Evolutionary conservation across 2,329 filamentous ascomycete species (phyloP), one percentile per base, ranked within the genome.

Genomic region (Emergomyces pasteurianus): DNA sequence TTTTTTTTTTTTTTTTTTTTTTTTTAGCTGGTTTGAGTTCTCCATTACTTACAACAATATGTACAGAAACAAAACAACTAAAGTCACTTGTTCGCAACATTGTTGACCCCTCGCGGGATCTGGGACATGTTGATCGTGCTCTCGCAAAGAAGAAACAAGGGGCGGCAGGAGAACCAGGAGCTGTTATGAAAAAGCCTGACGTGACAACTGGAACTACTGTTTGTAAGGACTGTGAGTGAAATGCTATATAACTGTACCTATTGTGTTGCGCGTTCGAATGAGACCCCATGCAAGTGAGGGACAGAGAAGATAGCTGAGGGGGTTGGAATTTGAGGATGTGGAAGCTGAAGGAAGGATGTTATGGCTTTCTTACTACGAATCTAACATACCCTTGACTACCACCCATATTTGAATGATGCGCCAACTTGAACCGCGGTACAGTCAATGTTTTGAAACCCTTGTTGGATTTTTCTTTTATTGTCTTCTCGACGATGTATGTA

Each of bases 21-120:
- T 56, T 58, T 47, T 59, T 28, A 58, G n/a, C 36, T 57, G 52
- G 28, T 52, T 46, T 3, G 14, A 12, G n/a, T 23, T 1, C 6
- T 21, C 21, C 50, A 14, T 18, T 46, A 46, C 21, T 21, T 21
- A 4, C 7, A 18, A 42, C 38, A 42, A 18, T 16, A 16, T 42
- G 38, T 43, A 42, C 61, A 76, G 91, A 96, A 77, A 91, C 89
- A 1, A 96, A 96, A 75, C 86, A 92, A 66, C 81, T 96, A 50
- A 96, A 97, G 77, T 85, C 90, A 62, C 81, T 86, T 18, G 84
- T 96, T 5, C 80, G 92, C 61, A 89, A 96, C 75, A 80, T 89
- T 58, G 86, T 96, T 67, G 86, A 94, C 68, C 92, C 92, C 0
- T 79, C 78, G 0, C 81, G 88, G 63, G 83, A 92, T 69, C 77